A percentile compares a stretch with the other conserved stretches of the same genome.
Evolutionary conservation across 2,329 filamentous ascomycete species (phyloP).

Genomic region (Apiospora rasikravindrae): DNA sequence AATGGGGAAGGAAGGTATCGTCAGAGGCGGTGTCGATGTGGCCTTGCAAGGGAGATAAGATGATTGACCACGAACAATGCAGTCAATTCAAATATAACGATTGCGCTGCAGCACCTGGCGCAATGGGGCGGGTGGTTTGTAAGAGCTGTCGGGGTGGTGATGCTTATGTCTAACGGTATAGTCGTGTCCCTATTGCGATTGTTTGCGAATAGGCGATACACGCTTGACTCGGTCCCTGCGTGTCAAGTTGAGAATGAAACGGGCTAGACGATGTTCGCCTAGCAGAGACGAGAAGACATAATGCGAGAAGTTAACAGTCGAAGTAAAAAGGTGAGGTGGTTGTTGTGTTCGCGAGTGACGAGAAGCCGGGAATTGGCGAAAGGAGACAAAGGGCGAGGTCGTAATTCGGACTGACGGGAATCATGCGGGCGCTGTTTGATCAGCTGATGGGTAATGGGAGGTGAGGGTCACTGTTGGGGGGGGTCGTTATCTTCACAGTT

Average conservation of each 20-base stretch:
- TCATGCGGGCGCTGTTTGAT: slow-evolving; percentile 18
- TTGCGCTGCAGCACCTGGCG: slow-evolving; percentile 12
- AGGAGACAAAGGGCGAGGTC: slow-evolving; percentile 25
- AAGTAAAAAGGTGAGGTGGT: slow-evolving; percentile 21
- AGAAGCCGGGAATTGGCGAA: slow-evolving; percentile 24
- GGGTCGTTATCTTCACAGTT: slow-evolving; percentile 17
- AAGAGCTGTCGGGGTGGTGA: not conserved
- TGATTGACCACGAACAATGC: not conserved
- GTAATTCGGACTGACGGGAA: slow-evolving; percentile 15
- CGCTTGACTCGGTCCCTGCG: slow-evolving; percentile 26
- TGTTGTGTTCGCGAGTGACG: not conserved
- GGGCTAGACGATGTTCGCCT: slow-evolving; percentile 36
- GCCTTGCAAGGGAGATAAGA: not conserved
- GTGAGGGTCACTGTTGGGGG: not conserved
- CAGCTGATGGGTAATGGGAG: slow-evolving; percentile 26
- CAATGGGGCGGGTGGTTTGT: not conserved
- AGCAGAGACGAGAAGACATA: slow-evolving; percentile 33
- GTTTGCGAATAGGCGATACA: slow-evolving; percentile 14
- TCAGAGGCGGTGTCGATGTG: not conserved
- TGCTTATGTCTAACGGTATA: slow-evolving; percentile 4
- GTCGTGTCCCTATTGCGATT: slow-evolving; percentile 13
- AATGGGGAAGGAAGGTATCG: not conserved
- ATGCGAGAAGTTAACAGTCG: slow-evolving; percentile 25
- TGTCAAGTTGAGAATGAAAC: slow-evolving; percentile 26
- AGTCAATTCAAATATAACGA: not conserved